Evolutionary conservation across 108 stramenopile genomes (phyloP).

Genomic region (Cyclotella kingstonii): DNA sequence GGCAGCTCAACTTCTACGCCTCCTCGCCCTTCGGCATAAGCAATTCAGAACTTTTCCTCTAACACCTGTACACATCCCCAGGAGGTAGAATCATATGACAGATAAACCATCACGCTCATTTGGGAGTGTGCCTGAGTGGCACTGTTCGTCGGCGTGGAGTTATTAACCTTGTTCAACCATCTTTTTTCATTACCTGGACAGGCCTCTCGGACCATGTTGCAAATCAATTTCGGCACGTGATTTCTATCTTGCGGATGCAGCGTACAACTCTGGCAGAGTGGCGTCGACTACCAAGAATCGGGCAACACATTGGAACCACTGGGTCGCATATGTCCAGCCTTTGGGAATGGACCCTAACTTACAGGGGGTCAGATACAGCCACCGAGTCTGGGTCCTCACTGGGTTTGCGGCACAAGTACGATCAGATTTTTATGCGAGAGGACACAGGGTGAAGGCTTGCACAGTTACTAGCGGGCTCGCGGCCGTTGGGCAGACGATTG

Average conservation of each 20-base stretch:
- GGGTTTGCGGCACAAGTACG: background rate
- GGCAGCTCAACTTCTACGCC: constrained; percentile 1
- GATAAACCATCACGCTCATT: constrained; percentile 31
- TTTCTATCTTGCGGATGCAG: constrained; percentile 11
- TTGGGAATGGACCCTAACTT: constrained; percentile 11
- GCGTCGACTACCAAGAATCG: constrained; percentile 4
- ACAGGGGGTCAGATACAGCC: background rate
- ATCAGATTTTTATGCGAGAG: background rate
- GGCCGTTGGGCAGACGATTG: constrained; percentile 11
- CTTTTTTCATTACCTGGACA: constrained; percentile 16
- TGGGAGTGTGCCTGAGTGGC: constrained; percentile 24
- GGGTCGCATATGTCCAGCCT: background rate
- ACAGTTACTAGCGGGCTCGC: constrained; percentile 4
- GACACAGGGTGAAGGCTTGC: background rate
- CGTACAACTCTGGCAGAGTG: constrained; percentile 1
- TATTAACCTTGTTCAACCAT: constrained; percentile 13
- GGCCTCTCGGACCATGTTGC: constrained; percentile 1
- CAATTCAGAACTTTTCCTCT: background rate
- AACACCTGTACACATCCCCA: constrained; percentile 19
- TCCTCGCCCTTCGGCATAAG: constrained; percentile 3
- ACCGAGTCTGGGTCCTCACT: background rate
- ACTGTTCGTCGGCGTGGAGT: constrained; percentile 4
- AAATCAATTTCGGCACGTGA: background rate
- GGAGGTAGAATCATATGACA: constrained; percentile 16
- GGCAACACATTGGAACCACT: constrained; percentile 2